Percentiles rank a stretch among this genome's conserved stretches.
phyloP scores from a whole-genome alignment of 768 basidiomycete genomes.

The Tricholoma sp. region DNA sequence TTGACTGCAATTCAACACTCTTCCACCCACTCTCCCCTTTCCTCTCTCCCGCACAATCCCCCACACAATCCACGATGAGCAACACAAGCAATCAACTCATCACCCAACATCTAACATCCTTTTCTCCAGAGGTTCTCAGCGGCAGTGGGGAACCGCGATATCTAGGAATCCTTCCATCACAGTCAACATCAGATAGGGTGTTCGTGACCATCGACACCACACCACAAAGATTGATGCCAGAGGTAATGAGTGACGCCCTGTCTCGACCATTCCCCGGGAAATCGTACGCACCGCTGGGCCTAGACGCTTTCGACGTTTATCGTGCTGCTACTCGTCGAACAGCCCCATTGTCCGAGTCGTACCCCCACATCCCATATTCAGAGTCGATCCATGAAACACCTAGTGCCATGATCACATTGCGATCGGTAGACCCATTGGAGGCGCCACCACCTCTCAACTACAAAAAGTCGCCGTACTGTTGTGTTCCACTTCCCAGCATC shows the following conservation, averaged over 20 bases:
- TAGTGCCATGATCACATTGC: background rate
- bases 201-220: background rate
- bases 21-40: background rate
- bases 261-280: background rate
- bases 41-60: background rate
- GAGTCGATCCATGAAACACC: background rate
- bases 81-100: background rate
- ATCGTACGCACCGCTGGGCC: background rate
- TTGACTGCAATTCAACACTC: too few relatives aligned
- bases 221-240: background rate
- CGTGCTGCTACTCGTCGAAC: background rate
- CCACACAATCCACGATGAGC: background rate
- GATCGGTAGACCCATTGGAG: background rate
- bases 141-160: background rate
- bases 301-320: too few relatives aligned
- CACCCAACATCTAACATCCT: background rate
- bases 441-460: background rate
- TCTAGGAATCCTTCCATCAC: background rate
- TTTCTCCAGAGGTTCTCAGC: background rate
- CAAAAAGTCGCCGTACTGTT: background rate
- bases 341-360: background rate
- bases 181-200: background rate
- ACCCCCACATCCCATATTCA: background rate
- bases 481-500: background rate
- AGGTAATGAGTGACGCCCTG: background rate